phyloP scores from a whole-genome alignment of 2,329 filamentous ascomycete species.

The Penicillium sp. region DNA sequence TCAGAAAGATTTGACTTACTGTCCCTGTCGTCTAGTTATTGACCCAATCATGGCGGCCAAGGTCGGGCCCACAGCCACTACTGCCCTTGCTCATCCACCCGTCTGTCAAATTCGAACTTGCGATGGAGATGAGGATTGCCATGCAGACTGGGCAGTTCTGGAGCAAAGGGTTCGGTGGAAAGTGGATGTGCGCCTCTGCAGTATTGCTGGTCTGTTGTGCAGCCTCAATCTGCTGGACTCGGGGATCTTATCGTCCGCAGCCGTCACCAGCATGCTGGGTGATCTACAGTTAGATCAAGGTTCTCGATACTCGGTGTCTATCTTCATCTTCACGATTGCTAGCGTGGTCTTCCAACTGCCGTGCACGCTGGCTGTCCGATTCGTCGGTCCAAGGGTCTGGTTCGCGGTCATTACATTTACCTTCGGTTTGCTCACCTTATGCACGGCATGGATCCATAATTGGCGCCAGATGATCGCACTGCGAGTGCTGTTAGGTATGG shows the following conservation, averaged over 20 bases:
- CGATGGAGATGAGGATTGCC: constrained; percentile 7
- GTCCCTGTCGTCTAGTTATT: too few relatives aligned
- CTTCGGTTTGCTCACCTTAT: constrained; percentile 61
- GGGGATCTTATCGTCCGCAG: constrained; percentile 63
- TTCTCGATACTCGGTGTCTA: constrained; percentile 62
- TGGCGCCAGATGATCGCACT: constrained; percentile 66
- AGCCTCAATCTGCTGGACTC: constrained; percentile 64
- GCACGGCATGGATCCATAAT: constrained; percentile 60
- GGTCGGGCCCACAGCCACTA: too few relatives aligned
- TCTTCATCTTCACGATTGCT: constrained; percentile 67
- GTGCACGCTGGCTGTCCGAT: constrained; percentile 60
- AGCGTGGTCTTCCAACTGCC: constrained; percentile 64
- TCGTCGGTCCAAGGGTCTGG: constrained; percentile 59
- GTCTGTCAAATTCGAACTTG: neutral
- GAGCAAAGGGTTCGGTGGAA: constrained; percentile 53
- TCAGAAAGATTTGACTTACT: too few relatives aligned
- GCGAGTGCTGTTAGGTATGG: constrained; percentile 59
- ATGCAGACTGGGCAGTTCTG: constrained; percentile 22
- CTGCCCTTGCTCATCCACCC: too few relatives aligned
- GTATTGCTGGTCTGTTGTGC: constrained; percentile 65
- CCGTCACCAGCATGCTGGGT: constrained; percentile 61
- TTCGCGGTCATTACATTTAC: constrained; percentile 55
- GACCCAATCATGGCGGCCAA: neutral
- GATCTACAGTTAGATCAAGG: constrained; percentile 58
- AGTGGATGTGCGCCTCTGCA: constrained; percentile 62